Conservation (phyloP, 208 protist species). For the Trichomonas vaginalis region DNA sequence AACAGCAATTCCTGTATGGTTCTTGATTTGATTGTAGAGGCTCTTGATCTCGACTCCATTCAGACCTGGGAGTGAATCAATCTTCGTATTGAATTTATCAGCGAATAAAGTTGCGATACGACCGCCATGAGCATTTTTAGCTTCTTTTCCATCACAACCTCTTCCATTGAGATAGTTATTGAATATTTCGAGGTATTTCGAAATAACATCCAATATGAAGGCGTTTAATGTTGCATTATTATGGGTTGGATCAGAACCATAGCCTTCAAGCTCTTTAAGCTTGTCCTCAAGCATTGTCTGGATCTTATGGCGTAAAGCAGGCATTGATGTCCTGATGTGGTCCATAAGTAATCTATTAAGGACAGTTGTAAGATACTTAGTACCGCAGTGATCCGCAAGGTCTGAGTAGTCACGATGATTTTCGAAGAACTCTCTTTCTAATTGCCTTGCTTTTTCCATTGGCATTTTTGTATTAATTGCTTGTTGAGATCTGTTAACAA, state of each 20-base stretch:
- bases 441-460: conserved; percentile 56
- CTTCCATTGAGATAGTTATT: neutral
- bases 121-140: neutral
- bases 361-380: conserved; percentile 25
- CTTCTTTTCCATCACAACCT: neutral
- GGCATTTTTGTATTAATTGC: conserved; percentile 69
- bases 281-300: conserved; percentile 20
- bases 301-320: conserved; percentile 54
- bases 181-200: neutral
- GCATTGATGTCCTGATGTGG: conserved; percentile 76
- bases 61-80: neutral
- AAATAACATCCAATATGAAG: neutral
- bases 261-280: neutral
- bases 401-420: conserved; percentile 63
- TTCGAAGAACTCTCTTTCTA: conserved; percentile 57
- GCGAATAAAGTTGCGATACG: neutral
- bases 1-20: neutral
- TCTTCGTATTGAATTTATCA: neutral
- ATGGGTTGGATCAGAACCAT: neutral
- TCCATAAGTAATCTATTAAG: conserved; percentile 61
- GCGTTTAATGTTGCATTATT: neutral
- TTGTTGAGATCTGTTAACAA: conserved; percentile 88
- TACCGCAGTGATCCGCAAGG: conserved; percentile 31
- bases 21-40: neutral
- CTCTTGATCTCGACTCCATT: neutral